Percentiles rank a stretch among this genome's conserved stretches.
Evolutionary conservation across 768 basidiomycete genomes (phyloP).

Genomic region (Dendrothele bispora): DNA sequence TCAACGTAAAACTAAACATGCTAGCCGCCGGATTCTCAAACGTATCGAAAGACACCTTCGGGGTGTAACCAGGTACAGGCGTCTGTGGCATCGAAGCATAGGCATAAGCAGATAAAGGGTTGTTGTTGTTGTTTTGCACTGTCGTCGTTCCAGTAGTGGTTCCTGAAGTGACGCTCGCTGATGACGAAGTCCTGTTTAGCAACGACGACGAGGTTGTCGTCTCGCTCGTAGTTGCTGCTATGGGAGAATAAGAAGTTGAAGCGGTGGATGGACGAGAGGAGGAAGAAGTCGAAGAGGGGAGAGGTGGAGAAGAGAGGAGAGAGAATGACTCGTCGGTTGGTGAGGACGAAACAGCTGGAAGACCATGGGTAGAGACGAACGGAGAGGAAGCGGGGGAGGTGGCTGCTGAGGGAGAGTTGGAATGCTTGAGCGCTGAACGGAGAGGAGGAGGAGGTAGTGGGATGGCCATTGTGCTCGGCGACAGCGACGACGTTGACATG

Average conservation of each 20-base stretch:
- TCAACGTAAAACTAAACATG: constrained; percentile 88
- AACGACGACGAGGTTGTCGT: background rate
- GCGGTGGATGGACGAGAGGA: too few relatives aligned
- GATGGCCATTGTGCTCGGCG: constrained; percentile 3
- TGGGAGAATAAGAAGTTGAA: background rate
- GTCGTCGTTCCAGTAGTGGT: background rate
- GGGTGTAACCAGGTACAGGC: constrained; percentile 6
- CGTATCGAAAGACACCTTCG: constrained; percentile 85
- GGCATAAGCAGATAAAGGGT: constrained; percentile 1
- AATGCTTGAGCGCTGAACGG: constrained; percentile 8
- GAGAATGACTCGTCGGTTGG: background rate
- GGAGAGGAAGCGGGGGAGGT: constrained; percentile 2
- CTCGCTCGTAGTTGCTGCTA: background rate
- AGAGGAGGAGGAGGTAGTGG: background rate
- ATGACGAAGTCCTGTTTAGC: constrained; percentile 1
- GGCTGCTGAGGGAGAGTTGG: background rate
- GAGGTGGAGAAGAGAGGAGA: too few relatives aligned
- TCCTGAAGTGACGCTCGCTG: constrained; percentile 1
- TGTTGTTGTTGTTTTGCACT: background rate
- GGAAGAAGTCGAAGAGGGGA: too few relatives aligned
- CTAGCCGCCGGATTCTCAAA: constrained; percentile 78
- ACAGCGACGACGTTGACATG: constrained; percentile 1
- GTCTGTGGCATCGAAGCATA: constrained; percentile 4
- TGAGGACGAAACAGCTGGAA: background rate
- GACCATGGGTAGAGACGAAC: background rate